A percentile compares a stretch with the other conserved stretches of the same genome.
phyloP scores from a whole-genome alignment of 2,329 filamentous ascomycete genomes.

The Blastomyces parvus region DNA sequence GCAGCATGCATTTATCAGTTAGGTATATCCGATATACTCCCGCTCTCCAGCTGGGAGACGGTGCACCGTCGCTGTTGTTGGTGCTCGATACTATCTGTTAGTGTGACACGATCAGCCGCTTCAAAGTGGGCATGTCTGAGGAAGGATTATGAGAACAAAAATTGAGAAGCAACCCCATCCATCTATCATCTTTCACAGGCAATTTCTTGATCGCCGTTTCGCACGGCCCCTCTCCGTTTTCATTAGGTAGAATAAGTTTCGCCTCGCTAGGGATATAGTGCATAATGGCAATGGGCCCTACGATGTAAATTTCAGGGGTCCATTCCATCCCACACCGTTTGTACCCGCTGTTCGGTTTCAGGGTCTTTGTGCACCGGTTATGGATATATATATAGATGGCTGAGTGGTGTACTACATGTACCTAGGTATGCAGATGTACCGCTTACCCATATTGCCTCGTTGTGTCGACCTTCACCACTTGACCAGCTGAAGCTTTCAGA shows the following conservation, averaged over 20 bases:
- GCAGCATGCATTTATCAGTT: neutral
- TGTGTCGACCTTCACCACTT: too few relatives aligned
- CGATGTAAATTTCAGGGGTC: neutral
- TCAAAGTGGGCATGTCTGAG: neutral
- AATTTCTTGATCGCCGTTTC: neutral
- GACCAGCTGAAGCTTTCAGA: too few relatives aligned
- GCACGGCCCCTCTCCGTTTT: too few relatives aligned
- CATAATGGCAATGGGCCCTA: neutral
- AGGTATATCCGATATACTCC: too few relatives aligned
- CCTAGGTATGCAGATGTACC: neutral
- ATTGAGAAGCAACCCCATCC: neutral
- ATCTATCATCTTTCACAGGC: neutral
- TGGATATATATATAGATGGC: too few relatives aligned
- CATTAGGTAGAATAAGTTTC: neutral
- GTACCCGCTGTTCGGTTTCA: neutral
- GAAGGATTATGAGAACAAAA: neutral
- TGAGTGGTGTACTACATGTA: neutral
- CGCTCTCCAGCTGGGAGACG: too few relatives aligned
- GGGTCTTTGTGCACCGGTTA: too few relatives aligned
- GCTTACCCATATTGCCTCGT: too few relatives aligned
- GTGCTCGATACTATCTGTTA: neutral
- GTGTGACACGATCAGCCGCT: neutral
- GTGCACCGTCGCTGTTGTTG: neutral
- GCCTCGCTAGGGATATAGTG: neutral
- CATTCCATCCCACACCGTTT: neutral